A percentile compares a stretch with the other conserved stretches of the same genome.
These are phyloP conservation scores for Monosporascus sp. DNA, from an alignment of 2,329 filamentous ascomycete species.

Conservation along the genomic window DNA sequence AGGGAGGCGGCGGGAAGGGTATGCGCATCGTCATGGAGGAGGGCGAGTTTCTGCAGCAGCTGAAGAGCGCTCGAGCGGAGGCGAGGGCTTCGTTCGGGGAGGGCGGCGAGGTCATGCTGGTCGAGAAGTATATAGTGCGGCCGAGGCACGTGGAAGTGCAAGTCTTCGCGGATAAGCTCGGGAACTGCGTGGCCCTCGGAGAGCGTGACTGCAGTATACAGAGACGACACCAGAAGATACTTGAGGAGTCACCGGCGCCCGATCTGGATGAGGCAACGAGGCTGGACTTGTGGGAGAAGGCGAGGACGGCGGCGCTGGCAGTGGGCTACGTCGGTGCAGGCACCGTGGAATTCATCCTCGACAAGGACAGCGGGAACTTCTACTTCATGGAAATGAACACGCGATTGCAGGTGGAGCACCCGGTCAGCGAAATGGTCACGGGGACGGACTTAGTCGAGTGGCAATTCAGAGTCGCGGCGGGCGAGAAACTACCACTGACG, in stretches of 20 bases:
- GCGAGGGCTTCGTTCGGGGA: slow-evolving; percentile 77
- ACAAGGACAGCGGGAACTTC: slow-evolving; percentile 74
- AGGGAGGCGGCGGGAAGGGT: slow-evolving; percentile 78
- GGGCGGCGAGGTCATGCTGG: slow-evolving; percentile 71
- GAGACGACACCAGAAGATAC: slow-evolving; percentile 81
- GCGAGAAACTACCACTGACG: slow-evolving; percentile 50
- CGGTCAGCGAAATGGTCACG: slow-evolving; percentile 71
- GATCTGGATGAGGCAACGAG: slow-evolving; percentile 52
- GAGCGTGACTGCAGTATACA: slow-evolving; percentile 88
- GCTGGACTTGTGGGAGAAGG: slow-evolving; percentile 60
- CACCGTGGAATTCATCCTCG: slow-evolving; percentile 86
- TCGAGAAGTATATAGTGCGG: slow-evolving; percentile 75
- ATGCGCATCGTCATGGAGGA: slow-evolving; percentile 68
- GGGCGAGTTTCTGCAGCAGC: slow-evolving; percentile 63
- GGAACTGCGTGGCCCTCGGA: slow-evolving; percentile 75
- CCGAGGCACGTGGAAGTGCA: slow-evolving; percentile 87
- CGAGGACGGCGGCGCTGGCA: slow-evolving; percentile 61
- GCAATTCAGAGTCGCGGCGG: slow-evolving; percentile 75
- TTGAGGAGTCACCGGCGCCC: slow-evolving; percentile 83
- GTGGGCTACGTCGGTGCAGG: slow-evolving; percentile 86
- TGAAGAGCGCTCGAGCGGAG: slow-evolving; percentile 68
- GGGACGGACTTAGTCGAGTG: slow-evolving; percentile 80
- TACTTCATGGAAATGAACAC: slow-evolving; percentile 85
- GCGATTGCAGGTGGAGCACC: slow-evolving; percentile 91
- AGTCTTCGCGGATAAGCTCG: slow-evolving; percentile 77